phyloP scores from a whole-genome alignment of 129 eudicot genomes.

The Centella asiatica region DNA sequence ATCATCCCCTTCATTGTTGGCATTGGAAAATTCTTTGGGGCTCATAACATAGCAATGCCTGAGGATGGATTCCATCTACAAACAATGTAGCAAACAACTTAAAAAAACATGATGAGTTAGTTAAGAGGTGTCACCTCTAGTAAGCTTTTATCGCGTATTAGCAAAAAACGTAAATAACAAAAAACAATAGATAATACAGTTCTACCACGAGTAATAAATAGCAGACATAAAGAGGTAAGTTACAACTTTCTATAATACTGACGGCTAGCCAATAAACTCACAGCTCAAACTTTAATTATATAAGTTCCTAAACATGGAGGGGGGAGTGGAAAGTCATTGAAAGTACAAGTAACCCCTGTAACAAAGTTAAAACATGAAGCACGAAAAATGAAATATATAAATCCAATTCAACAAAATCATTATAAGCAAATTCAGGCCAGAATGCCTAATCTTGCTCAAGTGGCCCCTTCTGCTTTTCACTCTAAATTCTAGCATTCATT shows the following conservation, averaged over 20 bases:
- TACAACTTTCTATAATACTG: background rate
- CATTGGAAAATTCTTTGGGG: slow-evolving; percentile 71
- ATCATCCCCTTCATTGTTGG: slow-evolving; percentile 84
- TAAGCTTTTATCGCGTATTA: background rate
- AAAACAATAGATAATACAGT: background rate
- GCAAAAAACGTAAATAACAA: background rate
- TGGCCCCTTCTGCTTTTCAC: no score
- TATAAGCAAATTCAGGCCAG: background rate
- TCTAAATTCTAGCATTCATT: no score
- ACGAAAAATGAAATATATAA: background rate
- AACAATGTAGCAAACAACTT: slow-evolving; percentile 3
- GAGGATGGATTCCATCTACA: slow-evolving; percentile 85
- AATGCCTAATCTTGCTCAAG: background rate
- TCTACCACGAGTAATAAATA: background rate
- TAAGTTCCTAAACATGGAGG: background rate
- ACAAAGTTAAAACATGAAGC: background rate
- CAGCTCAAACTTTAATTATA: background rate
- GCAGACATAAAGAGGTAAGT: background rate
- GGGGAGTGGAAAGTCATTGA: no score
- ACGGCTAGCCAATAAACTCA: background rate
- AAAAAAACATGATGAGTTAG: background rate
- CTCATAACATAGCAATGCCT: slow-evolving; percentile 78
- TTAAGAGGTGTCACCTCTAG: background rate
- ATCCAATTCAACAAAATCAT: background rate
- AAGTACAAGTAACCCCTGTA: background rate